Evolutionary conservation across 768 basidiomycete species (phyloP), one percentile per base, ranked within the genome.

Genomic region (Podaxis sp.): DNA sequence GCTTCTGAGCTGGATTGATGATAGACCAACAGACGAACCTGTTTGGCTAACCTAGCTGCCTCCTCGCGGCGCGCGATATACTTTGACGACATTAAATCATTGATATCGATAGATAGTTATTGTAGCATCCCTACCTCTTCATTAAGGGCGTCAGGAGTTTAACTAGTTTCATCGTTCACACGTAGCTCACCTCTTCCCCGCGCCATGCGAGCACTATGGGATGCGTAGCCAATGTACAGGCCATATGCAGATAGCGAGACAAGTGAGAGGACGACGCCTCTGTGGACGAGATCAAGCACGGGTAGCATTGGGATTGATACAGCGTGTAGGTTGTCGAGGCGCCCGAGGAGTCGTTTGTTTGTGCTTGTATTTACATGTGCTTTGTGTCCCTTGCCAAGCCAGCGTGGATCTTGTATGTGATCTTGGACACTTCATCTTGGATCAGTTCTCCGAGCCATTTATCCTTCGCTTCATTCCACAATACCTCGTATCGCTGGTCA

Each of bases 121-220:
- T 22, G 44, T 57, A 40, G 65, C 33, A 28, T 38, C 68, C 71
- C 52, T 66, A 76, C 77, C 69, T 79, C 76, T 78, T 67, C n/a
- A 40, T 46, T 40, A 22, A 53, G 52, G 66, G 28, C 56, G 46
- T 63, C 52, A 53, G 33, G 44, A 9, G 5, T 9, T 46, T 17
- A 22, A n/a, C 9, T 46, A 17, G 3, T 1, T 46, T 19, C 17
- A 7, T 57, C 12, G 44, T 48, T 26, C 22, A 24, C 19, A 53
- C 26, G 51, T 51, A 54, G 74, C 82, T 62, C 71, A 86, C 87
- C 86, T 83, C 79, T 77, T 59, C 84, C 84, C 58, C 80, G 76
- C 55, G 76, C 75, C 64, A 88, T 71, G 3, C 84, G 85, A 53
- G 86, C 80, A 24, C 74, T 76, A 70, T 89, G 87, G 3, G 85